A percentile compares a stretch with the other conserved stretches of the same genome.
phyloP scores from a whole-genome alignment of 2,329 filamentous ascomycete species.

The Piedraia hortae region DNA sequence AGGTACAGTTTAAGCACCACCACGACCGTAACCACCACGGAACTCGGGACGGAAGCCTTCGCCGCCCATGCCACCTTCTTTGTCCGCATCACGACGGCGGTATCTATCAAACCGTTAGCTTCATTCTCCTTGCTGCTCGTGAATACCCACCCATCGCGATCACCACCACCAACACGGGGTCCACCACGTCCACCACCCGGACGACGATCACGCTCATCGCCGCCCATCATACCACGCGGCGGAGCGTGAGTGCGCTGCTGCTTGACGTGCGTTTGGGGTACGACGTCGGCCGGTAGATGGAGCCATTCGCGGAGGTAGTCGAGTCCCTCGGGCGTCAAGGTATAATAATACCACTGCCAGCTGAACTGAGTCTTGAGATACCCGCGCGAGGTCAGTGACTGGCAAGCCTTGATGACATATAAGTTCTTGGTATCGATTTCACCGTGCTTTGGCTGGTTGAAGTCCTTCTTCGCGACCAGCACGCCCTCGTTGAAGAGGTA shows the following conservation, averaged over 20 bases:
- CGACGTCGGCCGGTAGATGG: slow-evolving; percentile 96
- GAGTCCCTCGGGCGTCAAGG: slow-evolving; percentile 95
- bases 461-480: slow-evolving; percentile 98
- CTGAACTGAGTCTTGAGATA: slow-evolving; percentile 99
- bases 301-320: slow-evolving; percentile 99
- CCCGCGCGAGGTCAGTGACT: slow-evolving; percentile 92
- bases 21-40: slow-evolving; percentile 27
- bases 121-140: not conserved
- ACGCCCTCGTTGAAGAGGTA: slow-evolving; percentile 75
- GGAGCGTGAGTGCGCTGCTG: slow-evolving; percentile 96
- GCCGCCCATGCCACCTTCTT: slow-evolving; percentile 64
- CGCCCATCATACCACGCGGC: slow-evolving; percentile 92
- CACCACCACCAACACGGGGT: slow-evolving; percentile 35
- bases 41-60: slow-evolving; percentile 82
- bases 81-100: slow-evolving; percentile 25
- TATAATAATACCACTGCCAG: slow-evolving; percentile 99
- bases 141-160: slow-evolving; percentile 35
- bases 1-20: too few relatives aligned
- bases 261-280: slow-evolving; percentile 99
- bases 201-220: slow-evolving; percentile 57
- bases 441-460: slow-evolving; percentile 87
- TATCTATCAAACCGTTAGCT: slow-evolving; percentile 5
- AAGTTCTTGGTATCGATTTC: slow-evolving; percentile 99
- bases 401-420: slow-evolving; percentile 86
- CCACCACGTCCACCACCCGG: slow-evolving; percentile 53